Base-by-base conservation (phyloP, 345 rosid genomes). In the Salix dunnii region DNA sequence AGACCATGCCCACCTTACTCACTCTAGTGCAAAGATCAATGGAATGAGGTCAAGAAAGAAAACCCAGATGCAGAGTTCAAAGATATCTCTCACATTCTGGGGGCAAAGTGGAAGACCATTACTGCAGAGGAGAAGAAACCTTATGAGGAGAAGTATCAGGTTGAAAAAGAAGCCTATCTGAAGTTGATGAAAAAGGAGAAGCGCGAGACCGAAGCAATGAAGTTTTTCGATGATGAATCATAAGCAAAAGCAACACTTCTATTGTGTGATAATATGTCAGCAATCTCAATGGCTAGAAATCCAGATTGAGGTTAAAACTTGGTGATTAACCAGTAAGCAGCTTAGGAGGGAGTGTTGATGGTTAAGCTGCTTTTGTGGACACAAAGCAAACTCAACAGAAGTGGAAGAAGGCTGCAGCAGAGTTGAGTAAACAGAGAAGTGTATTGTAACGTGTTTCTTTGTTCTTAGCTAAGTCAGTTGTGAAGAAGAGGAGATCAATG, bases 61-160 rank as follows among this genome's bases (percentile, higher is more conserved):
- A 90, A 89, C 64, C 96, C 97, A 9, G 85, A 86, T 30, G 97
- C 97, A 30, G 97, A 95, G 43, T 95, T 95, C 82, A 95, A 93
- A 81, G 99, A 93, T 62, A 87, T 92, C 42, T 84, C 96, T 1
- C 86, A 84, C 81, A 87, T 90, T 67, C 42, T 93, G 71, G 99
- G 96, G 2, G 85, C 94, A 13, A 95, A 90, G 70, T 95, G 99
- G 97, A 95, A 95, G 82, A 80, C 76, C 28, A 81, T 89, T n/a
- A 86, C 76, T 62, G 92, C 92, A 2, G 92, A 89, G 77, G 97
- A 93, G 65, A 95, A 90, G 92, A 95, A 91, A 84, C 99, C 99
- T 20, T 95, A 93, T 58, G 99, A 93, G 85, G 99, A 91, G 86
- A 91, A 42, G 84, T 93, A 93, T 70, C 87, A 86, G 70, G 85